Evolutionary conservation across 495 filamentous ascomycete genomes (phyloP), one percentile per base, ranked within the genome.

Genomic region (Durotheca rogersii): DNA sequence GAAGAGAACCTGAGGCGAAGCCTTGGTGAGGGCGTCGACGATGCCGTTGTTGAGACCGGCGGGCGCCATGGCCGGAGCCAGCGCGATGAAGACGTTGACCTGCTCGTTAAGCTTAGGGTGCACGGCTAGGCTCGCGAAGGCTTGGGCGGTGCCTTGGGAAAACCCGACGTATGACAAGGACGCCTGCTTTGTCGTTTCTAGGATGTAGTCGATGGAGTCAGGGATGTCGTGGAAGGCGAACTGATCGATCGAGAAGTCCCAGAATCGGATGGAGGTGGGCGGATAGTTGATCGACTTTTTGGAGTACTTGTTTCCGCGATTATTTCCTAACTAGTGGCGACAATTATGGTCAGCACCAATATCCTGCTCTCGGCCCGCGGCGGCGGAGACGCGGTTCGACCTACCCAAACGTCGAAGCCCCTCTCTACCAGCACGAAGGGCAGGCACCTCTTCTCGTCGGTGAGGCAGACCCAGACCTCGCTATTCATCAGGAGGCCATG

Each of bases 191-290:
- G 93, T 96, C 16, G 88, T 89, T 29, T 82, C 80, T 25, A 98
- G 81, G 41, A 98, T 88, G 65, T 98, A 96, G 39, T 81, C 73
- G 64, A 98, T 96, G 56, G 84, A 90, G 67, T 97, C 86, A 2
- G 93, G 93, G 42, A 98, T 96, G 71, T 98, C 93, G 61, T 96
- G 82, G 65, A 98, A 95, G 33, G 93, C 93, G 67, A 98, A 98
- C 66, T 98, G 86, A 61, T 98, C 93, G 61, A 98, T 95, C 7
- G 87, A 94, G 52, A 97, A 98, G 69, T 96, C 82, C 93, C 93
- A 98, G 61, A 98, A 98, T 20, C 81, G 75, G 23, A 78, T 79
- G 0, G 85, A 83, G 6, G 81, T 81, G 0, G 93, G 90, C 4
- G 90, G 83, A 41, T 72, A 77, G 30, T 81, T 73, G 27, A 87